Evolutionary conservation across 805 yeast species (phyloP), one percentile per base, ranked within the genome.

Genomic region (Suhomyces sp.): DNA sequence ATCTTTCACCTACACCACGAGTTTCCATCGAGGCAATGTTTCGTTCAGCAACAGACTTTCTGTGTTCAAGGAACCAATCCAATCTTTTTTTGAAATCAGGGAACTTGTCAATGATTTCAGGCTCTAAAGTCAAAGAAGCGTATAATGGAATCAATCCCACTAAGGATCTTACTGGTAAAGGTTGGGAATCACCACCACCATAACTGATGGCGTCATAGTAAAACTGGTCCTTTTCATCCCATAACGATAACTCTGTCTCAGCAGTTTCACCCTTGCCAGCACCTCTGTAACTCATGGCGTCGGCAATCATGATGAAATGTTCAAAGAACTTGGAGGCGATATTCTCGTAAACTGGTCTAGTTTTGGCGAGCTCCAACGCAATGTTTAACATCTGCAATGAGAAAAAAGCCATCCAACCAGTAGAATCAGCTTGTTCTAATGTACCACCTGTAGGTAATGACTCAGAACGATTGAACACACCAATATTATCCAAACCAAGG

Each of bases 391-490:
- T 90, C 65, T 87, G 92, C 61, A 92, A 76, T 27, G 87, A 82
- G 72, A 86, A 91, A 73, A 93, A 91, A 0, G 96, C 97, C 94
- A 91, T 89, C 97, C 97, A 91, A 25, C 97, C 97, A 9, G 97
- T 92, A 13, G 96, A 87, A 70, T 91, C 97, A 0, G 97, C 96
- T 69, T 91, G 97, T 65, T 89, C 96, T 57, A 91, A 77, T 35
- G 79, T 81, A 46, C 97, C 97, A 39, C 97, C 97, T 1, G 96
- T 89, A 39, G 97, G 97, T 60, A 89, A 75, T 1, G 96, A 94
- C 73, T 91, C 97, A 5, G 96, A 87, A 66, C 97, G 80, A 69
- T 91, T 91, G 74, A 91, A 91, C 55, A 91, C 79, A 58, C 97
- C 97, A 69, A 91, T 91, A 69, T 91, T 91, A 72, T 91, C 97